Base-by-base conservation (phyloP, 192 early-diverging fungal genomes). In the Chytriomyces sp. region DNA sequence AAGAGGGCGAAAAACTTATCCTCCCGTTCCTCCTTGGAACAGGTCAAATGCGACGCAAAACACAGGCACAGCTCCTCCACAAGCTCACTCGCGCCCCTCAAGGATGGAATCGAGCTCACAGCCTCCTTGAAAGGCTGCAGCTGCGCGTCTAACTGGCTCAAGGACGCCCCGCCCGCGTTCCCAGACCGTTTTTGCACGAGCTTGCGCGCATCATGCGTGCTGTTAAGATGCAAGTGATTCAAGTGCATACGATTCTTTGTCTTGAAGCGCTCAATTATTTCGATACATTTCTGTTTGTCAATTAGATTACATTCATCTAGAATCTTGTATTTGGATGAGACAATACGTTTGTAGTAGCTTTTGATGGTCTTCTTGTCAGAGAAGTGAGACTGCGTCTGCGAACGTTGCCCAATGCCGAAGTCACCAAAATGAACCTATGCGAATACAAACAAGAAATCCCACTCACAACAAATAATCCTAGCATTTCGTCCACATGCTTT, bases 201-300 rank as follows among this genome's bases (percentile, higher is more conserved):
- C 19, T 19, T 57, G 55, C 17, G 17, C 38, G 14, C 14, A 37
- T 19, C 30, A 5, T 37, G 59, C 17, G 14, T 61, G 8, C 14
- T 14, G 12, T 61, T 61, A 37, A 61, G 28, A 36, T 12, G 12
- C 14, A 32, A 37, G 17, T 17, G 28, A 37, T 12, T 37, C 59
- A 61, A 22, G 14, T 59, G 57, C 6, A 40, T 28, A 2, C 34
- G 25, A 4, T 37, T 56, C 17, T 70, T 70, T 26, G 26, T 39
- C 36, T 70, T 70, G 36, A 55, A 70, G 25, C 59, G 41, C 37
- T 59, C 54, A 38, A 55, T 70, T 10, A 70, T 57, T 59, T 70
- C 68, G 41, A 70, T 70, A 7, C 57, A 54, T 12, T 39, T 39
- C 30, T 19, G 33, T 22, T 49, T 39, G 6, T 70, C 57, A 25